Percentiles rank a stretch among this genome's conserved stretches.
Conservation (phyloP, 257 asterid genomes). For the Primulina tabacum region DNA sequence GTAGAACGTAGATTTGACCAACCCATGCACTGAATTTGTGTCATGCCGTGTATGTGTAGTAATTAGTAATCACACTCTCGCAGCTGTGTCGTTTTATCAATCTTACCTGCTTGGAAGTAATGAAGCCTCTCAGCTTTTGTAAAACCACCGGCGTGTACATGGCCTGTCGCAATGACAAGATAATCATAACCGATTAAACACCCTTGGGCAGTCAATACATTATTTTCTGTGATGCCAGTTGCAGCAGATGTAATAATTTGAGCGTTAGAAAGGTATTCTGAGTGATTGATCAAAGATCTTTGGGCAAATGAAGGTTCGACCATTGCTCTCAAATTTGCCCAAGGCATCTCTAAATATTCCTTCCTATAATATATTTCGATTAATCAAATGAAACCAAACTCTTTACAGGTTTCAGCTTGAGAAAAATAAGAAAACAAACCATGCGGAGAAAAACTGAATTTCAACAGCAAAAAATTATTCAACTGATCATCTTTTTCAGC, state of each 20-base stretch:
- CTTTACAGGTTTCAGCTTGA: not conserved
- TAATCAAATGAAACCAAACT: not conserved
- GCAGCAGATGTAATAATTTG: slow-evolving; percentile 56
- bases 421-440: too few relatives aligned
- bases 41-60: too few relatives aligned
- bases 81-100: not conserved
- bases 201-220: slow-evolving; percentile 66
- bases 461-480: too few relatives aligned
- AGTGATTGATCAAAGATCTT: slow-evolving; percentile 62
- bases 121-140: slow-evolving; percentile 53
- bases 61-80: not conserved
- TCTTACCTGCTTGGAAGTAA: slow-evolving; percentile 58
- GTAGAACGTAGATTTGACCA: too few relatives aligned
- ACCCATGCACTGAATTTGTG: too few relatives aligned
- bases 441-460: too few relatives aligned
- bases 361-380: slow-evolving; percentile 46
- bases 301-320: slow-evolving; percentile 86
- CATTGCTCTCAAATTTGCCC: slow-evolving; percentile 79
- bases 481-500: too few relatives aligned
- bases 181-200: slow-evolving; percentile 53
- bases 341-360: slow-evolving; percentile 72
- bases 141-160: slow-evolving; percentile 32
- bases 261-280: slow-evolving; percentile 67
- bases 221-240: slow-evolving; percentile 46
- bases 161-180: slow-evolving; percentile 91